Evolutionary conservation across 345 rosid species (phyloP), one percentile per base, ranked within the genome.

Genomic region (Reutealis trisperma): DNA sequence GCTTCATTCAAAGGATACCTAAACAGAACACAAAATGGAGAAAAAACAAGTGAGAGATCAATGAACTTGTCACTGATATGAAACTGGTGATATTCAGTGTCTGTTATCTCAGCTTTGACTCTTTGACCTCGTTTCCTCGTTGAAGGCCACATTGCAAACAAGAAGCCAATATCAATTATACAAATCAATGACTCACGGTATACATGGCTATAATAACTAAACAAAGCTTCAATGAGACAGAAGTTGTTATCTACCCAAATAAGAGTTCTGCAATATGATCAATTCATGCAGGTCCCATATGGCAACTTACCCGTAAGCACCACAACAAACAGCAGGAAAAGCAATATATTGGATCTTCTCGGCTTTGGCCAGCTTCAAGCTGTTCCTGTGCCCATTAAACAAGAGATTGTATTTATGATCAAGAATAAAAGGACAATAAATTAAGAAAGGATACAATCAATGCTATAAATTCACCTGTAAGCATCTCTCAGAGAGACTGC

Each of bases 1-100:
- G 99, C 98, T 81, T 91, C 94, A 44, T 91, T 91, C 18, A 77
- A 81, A 74, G 98, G 99, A 77, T 95, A 95, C 66, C 98, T 94
- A 66, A 72, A 58, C 72, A 10, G 49, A 11, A 77, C 21, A 34
- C 5, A 32, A 54, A 54, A 37, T 10, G 19, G 73, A 32, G 6
- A 25, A 4, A 42, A 19, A 34, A 14, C 1, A 22, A 34, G 37
- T 34, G 41, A 37, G 41, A 4, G 42, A 34, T n/a, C 24, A 6
- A 58, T 11, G 13, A 24, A 30, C n/a, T 55, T 30, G n/a, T 52
- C 18, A 19, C 14, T 13, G 32, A 52, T 59, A 71, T 19, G 30
- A 75, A 75, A 41, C 6, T 4, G 4, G 11, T 32, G 10, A 65
- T 14, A 16, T 54, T 27, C 71, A 44, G 16, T 44, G 24, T 15